A percentile compares a stretch with the other conserved stretches of the same genome.
Conservation (phyloP, 495 filamentous ascomycete species). For the Cairneyella variabilis region DNA sequence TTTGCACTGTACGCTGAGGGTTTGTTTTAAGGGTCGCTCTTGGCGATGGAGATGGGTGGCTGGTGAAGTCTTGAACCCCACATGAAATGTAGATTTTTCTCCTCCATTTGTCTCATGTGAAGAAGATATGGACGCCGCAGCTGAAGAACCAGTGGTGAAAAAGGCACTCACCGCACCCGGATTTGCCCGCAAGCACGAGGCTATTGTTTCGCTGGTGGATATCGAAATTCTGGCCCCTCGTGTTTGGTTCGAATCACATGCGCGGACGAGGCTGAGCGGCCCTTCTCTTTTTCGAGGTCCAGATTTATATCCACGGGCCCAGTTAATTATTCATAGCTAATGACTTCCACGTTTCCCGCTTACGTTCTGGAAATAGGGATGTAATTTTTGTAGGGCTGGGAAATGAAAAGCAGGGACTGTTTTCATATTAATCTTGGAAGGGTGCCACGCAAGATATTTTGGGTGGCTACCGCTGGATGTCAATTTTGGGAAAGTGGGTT, state of each 20-base stretch:
- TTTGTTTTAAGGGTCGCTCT: not conserved
- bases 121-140: too few species aligned
- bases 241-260: constrained; percentile 1
- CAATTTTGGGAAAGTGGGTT: too few species aligned
- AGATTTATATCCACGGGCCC: too few species aligned
- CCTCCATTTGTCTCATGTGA: not conserved
- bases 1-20: not conserved
- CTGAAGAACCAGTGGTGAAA: not conserved
- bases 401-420: not conserved
- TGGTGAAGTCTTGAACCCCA: not conserved
- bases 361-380: not conserved
- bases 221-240: not conserved
- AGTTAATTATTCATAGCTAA: too few species aligned
- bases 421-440: not conserved
- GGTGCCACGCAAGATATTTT: too few species aligned
- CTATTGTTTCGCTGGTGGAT: constrained; percentile 4
- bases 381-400: not conserved
- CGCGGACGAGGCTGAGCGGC: constrained; percentile 9
- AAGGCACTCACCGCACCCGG: not conserved
- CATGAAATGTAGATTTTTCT: not conserved
- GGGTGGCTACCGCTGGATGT: too few species aligned
- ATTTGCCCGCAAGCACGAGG: not conserved
- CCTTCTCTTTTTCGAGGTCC: constrained; percentile 4
- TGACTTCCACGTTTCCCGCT: too few species aligned
- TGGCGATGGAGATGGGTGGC: not conserved